phyloP scores from a whole-genome alignment of 805 yeast genomes.

The Diddensiella caesifluorescens region DNA sequence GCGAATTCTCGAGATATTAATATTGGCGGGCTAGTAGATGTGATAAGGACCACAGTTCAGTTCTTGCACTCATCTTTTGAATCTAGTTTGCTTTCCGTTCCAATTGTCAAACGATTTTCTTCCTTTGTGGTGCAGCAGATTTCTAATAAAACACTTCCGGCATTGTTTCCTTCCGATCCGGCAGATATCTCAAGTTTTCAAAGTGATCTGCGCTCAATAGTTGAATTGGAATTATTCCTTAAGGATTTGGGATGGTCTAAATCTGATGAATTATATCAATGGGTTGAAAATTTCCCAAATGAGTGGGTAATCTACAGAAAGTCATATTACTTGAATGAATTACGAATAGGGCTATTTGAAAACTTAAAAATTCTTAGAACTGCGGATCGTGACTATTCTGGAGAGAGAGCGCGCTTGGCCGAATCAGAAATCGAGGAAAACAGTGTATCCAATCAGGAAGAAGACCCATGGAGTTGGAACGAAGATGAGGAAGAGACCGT shows the following conservation, averaged over 20 bases:
- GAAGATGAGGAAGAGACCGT: constrained; percentile 16
- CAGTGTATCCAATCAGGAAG: too few species aligned
- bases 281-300: constrained; percentile 18
- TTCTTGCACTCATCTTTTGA: constrained; percentile 14
- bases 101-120: constrained; percentile 17
- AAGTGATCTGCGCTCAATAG: constrained; percentile 11
- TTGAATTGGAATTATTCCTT: constrained; percentile 17
- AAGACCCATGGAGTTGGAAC: constrained; percentile 20
- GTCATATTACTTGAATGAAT: constrained; percentile 13
- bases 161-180: constrained; percentile 19
- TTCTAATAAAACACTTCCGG: constrained; percentile 15
- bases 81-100: constrained; percentile 4
- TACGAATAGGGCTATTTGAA: constrained; percentile 11
- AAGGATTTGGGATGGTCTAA: constrained; percentile 15
- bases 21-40: constrained; percentile 10
- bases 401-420: neutral
- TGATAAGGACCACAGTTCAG: constrained; percentile 8
- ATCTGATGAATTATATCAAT: constrained; percentile 17
- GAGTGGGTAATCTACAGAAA: constrained; percentile 21
- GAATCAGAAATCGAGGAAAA: neutral
- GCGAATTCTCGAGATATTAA: neutral
- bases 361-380: neutral
- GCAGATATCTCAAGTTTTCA: constrained; percentile 14
- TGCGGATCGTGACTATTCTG: neutral
- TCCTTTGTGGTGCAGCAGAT: constrained; percentile 7